Conservation (phyloP, 768 basidiomycete genomes). For the Tylopilus balloui region DNA sequence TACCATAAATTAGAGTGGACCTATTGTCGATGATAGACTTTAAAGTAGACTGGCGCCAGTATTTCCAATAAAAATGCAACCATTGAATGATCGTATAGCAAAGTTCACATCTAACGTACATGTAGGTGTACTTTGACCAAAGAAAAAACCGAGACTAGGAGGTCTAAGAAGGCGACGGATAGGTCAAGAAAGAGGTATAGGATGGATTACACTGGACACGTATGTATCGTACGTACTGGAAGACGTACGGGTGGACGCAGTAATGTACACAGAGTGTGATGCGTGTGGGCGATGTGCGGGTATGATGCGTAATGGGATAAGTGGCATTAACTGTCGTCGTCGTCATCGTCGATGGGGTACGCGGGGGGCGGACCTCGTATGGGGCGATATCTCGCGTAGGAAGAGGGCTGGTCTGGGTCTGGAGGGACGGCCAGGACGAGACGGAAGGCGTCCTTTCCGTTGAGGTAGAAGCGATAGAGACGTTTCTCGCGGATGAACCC, state of each 20-base stretch:
- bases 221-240: slow-evolving; percentile 13
- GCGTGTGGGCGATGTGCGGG: slow-evolving; percentile 4
- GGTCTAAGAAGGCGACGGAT: not conserved
- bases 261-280: slow-evolving; percentile 10
- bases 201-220: slow-evolving; percentile 7
- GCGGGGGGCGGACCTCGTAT: slow-evolving; percentile 15
- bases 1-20: not conserved
- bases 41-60: not conserved
- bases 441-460: slow-evolving; percentile 93
- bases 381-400: slow-evolving; percentile 11
- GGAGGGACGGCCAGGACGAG: slow-evolving; percentile 62
- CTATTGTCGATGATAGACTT: not conserved
- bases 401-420: slow-evolving; percentile 23
- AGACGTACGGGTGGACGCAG: not conserved
- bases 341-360: slow-evolving; percentile 24
- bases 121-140: too few relatives aligned
- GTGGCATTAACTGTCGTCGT: slow-evolving; percentile 18
- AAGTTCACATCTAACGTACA: slow-evolving; percentile 3
- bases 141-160: not conserved
- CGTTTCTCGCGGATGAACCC: slow-evolving; percentile 97
- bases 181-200: too few relatives aligned
- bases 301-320: slow-evolving; percentile 11
- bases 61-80: not conserved
- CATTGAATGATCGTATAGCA: not conserved
- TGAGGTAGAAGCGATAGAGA: slow-evolving; percentile 91